Evolutionary conservation across 2,329 filamentous ascomycete species (phyloP).

Genomic region (Aspergillus sp.): DNA sequence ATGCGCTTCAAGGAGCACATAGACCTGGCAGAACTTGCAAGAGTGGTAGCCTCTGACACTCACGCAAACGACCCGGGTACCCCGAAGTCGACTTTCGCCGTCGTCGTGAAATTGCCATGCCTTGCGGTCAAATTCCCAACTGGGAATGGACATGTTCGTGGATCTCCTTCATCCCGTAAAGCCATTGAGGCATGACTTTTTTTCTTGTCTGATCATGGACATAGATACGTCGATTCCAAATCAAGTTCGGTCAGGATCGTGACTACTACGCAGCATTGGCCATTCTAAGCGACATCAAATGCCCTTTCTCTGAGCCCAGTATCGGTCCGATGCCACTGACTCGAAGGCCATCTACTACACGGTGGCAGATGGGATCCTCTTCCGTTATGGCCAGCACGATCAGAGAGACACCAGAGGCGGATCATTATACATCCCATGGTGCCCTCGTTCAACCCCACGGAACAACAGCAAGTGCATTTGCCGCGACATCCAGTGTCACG

Average conservation of each 20-base stretch:
- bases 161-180: background rate
- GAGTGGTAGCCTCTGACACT: conserved; percentile 21
- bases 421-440: conserved; percentile 7
- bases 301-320: conserved; percentile 44
- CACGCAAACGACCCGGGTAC: conserved; percentile 17
- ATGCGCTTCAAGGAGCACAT: conserved; percentile 39
- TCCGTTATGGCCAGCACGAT: conserved; percentile 5
- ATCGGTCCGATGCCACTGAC: conserved; percentile 20
- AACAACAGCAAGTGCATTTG: background rate
- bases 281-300: conserved; percentile 42
- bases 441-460: conserved; percentile 4
- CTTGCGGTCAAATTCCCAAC: conserved; percentile 45
- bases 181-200: background rate
- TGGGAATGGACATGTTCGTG: conserved; percentile 29
- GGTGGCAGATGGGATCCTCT: conserved; percentile 21
- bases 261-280: conserved; percentile 44
- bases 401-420: background rate
- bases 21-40: conserved; percentile 35
- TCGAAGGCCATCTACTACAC: conserved; percentile 26
- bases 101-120: conserved; percentile 47
- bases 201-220: background rate
- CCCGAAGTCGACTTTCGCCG: conserved; percentile 34
- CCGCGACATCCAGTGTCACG: conserved; percentile 6
- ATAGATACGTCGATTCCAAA: conserved; percentile 46
- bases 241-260: conserved; percentile 41